Evolutionary conservation across 208 protist genomes (phyloP), one percentile per base, ranked within the genome.

Genomic region (Acanthamoeba culbertsoni): DNA sequence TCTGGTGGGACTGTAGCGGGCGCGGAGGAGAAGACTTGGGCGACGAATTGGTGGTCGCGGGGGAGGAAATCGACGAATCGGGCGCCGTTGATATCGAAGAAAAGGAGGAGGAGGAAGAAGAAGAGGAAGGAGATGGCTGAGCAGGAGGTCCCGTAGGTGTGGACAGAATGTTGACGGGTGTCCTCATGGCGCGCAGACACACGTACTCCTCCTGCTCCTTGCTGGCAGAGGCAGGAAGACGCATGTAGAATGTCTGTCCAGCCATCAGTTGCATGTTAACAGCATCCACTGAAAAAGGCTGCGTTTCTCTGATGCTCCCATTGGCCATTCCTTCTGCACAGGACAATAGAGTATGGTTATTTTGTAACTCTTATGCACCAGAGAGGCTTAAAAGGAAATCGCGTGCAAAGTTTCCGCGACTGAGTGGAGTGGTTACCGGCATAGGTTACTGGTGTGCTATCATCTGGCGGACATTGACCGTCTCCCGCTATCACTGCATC

Each of bases 161-260:
- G 14, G 65, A 77, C 18, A 77, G 65, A 31, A 77, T 77, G n/a
- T 77, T 40, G n/a, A 77, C 65, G 14, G 65, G 65, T 42, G 65
- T 77, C 16, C 65, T 12, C 65, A 77, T 77, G n/a, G 65, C 65
- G 12, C 65, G n/a, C 20, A 77, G 33, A 31, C 65, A 77, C n/a
- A 77, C 65, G 33, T 28, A 77, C 31, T 28, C n/a, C n/a, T 77
- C 65, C 14, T 77, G 65, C 33, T 77, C 65, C 33, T 77, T 77
- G 65, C 65, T 77, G n/a, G 65, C n/a, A 35, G 20, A 14, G 20
- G 65, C 33, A 20, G 65, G 65, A 31, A 77, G 14, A 16, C 65
- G n/a, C 65, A 77, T 77, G 65, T 77, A 77, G 33, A 77, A 77
- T 40, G 65, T 77, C 65, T 77, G 65, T n/a, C 65, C 65, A 20